Percentiles rank a stretch among this genome's conserved stretches.
Conservation (phyloP, 257 asterid species). For the Ajuga chamaepitys region DNA sequence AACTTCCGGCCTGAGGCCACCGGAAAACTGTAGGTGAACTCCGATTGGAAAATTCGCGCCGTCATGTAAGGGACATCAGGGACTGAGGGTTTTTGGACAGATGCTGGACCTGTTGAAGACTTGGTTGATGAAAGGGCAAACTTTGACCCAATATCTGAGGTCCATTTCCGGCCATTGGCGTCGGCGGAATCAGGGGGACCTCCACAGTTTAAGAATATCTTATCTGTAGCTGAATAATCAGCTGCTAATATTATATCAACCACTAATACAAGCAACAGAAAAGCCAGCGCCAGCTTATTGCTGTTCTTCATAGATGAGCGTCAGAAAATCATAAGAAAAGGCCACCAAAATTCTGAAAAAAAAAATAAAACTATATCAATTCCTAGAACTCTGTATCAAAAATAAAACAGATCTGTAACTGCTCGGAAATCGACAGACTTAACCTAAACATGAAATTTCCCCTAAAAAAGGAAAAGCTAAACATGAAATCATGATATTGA, state of each 20-base stretch:
- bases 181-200: conserved; percentile 63
- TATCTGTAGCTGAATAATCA: conserved; percentile 59
- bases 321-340: neutral
- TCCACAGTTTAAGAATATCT: conserved; percentile 77
- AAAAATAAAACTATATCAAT: conserved; percentile 7
- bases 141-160: conserved; percentile 65
- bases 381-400: neutral
- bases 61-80: conserved; percentile 80
- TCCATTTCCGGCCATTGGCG: conserved; percentile 65
- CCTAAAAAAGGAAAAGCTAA: too few species aligned
- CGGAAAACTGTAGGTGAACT: conserved; percentile 76
- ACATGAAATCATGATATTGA: too few species aligned
- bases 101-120: conserved; percentile 47
- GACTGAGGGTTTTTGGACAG: conserved; percentile 66
- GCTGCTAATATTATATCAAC: conserved; percentile 28
- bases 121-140: conserved; percentile 37
- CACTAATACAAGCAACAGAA: conserved; percentile 12
- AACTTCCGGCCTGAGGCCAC: conserved; percentile 76
- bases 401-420: conserved; percentile 1
- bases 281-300: neutral
- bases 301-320: conserved; percentile 20
- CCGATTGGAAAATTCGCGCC: conserved; percentile 67
- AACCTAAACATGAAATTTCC: neutral
- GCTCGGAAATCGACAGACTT: neutral
- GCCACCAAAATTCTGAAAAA: conserved; percentile 13